A percentile compares a stretch with the other conserved stretches of the same genome.
These are phyloP conservation scores for Thelephora ganbajun DNA, from an alignment of 768 basidiomycete species.

Conservation along the genomic window DNA sequence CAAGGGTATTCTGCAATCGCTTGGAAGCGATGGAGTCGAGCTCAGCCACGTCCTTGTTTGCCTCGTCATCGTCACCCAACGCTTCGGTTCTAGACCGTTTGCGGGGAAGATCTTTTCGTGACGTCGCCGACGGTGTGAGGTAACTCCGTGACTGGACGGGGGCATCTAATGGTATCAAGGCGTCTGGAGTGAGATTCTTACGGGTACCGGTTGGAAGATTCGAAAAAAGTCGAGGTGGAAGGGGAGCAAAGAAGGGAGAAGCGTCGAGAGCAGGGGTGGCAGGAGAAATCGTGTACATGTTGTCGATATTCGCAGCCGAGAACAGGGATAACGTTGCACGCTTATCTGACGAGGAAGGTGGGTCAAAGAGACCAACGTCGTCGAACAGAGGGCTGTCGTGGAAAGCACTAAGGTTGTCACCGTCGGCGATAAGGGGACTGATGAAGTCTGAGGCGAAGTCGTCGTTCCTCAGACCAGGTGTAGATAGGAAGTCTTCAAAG, in stretches of 20 bases:
- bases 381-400: constrained; percentile 13
- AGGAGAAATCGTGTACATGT: constrained; percentile 31
- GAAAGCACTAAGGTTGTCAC: constrained; percentile 16
- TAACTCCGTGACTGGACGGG: constrained; percentile 64
- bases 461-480: constrained; percentile 19
- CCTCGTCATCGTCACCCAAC: constrained; percentile 30
- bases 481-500: constrained; percentile 23
- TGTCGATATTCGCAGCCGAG: constrained; percentile 13
- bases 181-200: constrained; percentile 42
- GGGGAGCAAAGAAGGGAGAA: constrained; percentile 12
- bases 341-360: background rate
- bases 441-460: constrained; percentile 19
- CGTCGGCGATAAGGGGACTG: constrained; percentile 16
- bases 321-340: background rate
- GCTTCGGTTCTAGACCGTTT: constrained; percentile 32
- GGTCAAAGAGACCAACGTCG: background rate
- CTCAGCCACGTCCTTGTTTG: constrained; percentile 31
- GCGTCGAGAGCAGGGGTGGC: constrained; percentile 28
- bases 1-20: constrained; percentile 65
- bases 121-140: constrained; percentile 48
- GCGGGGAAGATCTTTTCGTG: constrained; percentile 54
- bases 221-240: constrained; percentile 8
- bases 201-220: constrained; percentile 40
- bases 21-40: constrained; percentile 56
- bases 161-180: constrained; percentile 51